Evolutionary conservation across 2,329 filamentous ascomycete species (phyloP).

Genomic region (Colletotrichum abscissum): DNA sequence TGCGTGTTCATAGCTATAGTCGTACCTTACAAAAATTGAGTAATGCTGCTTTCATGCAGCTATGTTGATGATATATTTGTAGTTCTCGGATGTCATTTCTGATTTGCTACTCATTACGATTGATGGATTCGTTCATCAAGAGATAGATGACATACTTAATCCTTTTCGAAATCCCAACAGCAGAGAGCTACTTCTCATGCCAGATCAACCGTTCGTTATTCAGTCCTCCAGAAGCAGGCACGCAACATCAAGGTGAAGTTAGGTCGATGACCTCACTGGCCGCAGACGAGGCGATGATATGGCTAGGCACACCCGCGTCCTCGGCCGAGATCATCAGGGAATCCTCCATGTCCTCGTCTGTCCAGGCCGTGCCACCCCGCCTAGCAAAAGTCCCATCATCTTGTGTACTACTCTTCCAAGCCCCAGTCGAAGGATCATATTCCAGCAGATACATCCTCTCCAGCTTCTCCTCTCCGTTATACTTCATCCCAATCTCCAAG

Average conservation of each 20-base stretch:
- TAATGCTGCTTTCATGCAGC: background rate
- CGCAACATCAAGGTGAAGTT: background rate
- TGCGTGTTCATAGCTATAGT: background rate
- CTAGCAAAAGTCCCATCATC: background rate
- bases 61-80: background rate
- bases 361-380: background rate
- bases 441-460: conserved; percentile 42
- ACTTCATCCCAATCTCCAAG: conserved; percentile 42
- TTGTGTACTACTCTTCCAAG: conserved; percentile 38
- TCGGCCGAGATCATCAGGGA: conserved; percentile 9
- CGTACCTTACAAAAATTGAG: background rate
- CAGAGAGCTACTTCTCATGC: too few relatives aligned
- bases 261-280: conserved; percentile 4
- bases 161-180: too few relatives aligned
- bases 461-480: conserved; percentile 19
- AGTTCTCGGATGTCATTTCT: too few relatives aligned
- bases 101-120: too few relatives aligned
- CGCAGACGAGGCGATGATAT: background rate
- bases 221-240: background rate
- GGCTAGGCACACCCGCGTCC: background rate
- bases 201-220: too few relatives aligned
- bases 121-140: too few relatives aligned
- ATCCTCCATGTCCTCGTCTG: background rate
- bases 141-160: too few relatives aligned
- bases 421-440: conserved; percentile 42